Base-by-base conservation (phyloP, 495 filamentous ascomycete species). In the Daldinia childiae region DNA sequence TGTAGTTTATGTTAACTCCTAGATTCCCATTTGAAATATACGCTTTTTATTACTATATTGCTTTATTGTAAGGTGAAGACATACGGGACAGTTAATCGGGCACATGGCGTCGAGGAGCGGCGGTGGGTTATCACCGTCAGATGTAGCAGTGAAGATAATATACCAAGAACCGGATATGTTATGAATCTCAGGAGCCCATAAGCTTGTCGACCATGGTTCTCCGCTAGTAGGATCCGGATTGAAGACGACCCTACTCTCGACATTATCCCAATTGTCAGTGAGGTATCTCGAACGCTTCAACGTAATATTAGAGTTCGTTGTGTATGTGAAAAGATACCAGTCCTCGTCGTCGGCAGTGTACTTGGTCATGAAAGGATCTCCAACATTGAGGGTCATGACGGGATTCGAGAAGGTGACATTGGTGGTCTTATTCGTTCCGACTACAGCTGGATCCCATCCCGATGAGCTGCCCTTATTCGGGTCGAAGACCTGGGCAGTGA, bases 121-220 rank as follows among this genome's bases (percentile, higher is more conserved):
- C 27, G 70, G 58, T 62, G 76, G 76, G 21, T 70, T 72, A 12
- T 77, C 76, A 3, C 71, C 68, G 45, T 82, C 77, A 4, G 83
- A 80, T 24, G 83, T 81, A 3, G 84, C 84, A 51, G 79, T 84
- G 71, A 85, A 86, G 57, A 86, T 85, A 64, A 85, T 77, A 65
- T 86, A 85, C 84, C 84, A 86, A 12, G 62, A 77, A 19, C 74
- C 78, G 30, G 76, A 72, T 14, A 86, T 78, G 15, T 78, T 73
- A 64, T 86, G 83, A 9, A 86, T 75, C 66, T 86, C 84, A 12
- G 83, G 83, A 19, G 83, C 82, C 84, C 83, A 85, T 1, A 85
- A 51, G 54, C 82, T 79, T n/a, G 77, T 82, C 14, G 80, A 80
- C 76, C 81, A 83, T 19, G 80, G 78, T 32, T 75, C 69, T 41